These are phyloP conservation scores for Pseudogymnoascus sp. DNA, from an alignment of 2,329 filamentous ascomycete genomes.

Conservation along the genomic window DNA sequence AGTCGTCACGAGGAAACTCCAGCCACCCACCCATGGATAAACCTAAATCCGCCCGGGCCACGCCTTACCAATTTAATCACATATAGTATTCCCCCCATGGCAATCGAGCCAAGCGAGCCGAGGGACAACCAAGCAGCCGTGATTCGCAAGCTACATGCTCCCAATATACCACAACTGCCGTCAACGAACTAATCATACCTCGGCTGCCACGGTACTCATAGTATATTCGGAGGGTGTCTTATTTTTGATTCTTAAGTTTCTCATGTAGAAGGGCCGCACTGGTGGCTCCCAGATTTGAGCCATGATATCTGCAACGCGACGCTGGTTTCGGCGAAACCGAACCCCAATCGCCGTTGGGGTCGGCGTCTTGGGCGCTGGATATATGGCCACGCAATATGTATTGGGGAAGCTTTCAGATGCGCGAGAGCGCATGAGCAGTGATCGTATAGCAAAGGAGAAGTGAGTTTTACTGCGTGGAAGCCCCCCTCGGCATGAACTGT, in stretches of 20 bases:
- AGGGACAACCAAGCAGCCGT: constrained; percentile 5
- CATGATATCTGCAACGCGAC: constrained; percentile 66
- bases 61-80: not conserved
- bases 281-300: constrained; percentile 13
- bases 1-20: not conserved
- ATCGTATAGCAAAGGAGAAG: constrained; percentile 96
- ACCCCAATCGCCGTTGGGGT: constrained; percentile 82
- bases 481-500: not conserved
- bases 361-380: constrained; percentile 80
- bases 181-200: not conserved
- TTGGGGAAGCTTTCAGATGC: constrained; percentile 85
- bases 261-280: constrained; percentile 7
- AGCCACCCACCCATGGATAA: not conserved
- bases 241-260: not conserved
- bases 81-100: not conserved
- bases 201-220: not conserved
- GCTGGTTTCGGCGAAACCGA: constrained; percentile 88
- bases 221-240: not conserved
- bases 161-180: not conserved
- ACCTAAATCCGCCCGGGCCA: not conserved
- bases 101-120: constrained; percentile 3
- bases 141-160: not conserved
- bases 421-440: constrained; percentile 91
- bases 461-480: constrained; percentile 35
- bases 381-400: constrained; percentile 88